These are phyloP conservation scores for Termitomyces sp. DNA, from an alignment of 768 basidiomycete species.

Conservation along the genomic window DNA sequence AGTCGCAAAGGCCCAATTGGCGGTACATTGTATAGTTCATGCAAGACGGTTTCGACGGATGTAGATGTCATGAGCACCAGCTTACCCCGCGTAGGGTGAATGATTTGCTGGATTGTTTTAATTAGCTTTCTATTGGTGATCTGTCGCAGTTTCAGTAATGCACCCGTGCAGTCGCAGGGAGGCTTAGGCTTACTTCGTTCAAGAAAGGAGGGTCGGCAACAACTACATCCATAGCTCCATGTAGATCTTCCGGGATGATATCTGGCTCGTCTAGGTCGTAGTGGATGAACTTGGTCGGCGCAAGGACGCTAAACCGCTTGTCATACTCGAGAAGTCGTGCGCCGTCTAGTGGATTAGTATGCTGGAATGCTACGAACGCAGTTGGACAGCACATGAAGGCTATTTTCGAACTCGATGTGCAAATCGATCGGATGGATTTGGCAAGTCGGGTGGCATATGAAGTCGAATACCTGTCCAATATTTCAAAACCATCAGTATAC, in stretches of 20 bases:
- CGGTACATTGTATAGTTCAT: constrained; percentile 30
- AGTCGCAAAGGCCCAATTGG: constrained; percentile 36
- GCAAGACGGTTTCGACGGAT: constrained; percentile 31
- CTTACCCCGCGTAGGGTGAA: constrained; percentile 34
- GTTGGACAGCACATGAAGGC: constrained; percentile 48
- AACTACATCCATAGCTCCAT: constrained; percentile 32
- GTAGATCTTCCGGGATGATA: constrained; percentile 30
- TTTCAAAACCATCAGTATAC: background rate
- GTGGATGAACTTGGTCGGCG: constrained; percentile 35
- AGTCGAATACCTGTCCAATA: constrained; percentile 36
- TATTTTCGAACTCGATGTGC: constrained; percentile 29
- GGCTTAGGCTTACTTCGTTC: constrained; percentile 33
- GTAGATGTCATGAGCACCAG: constrained; percentile 39
- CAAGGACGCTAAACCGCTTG: constrained; percentile 37
- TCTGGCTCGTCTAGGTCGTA: constrained; percentile 46
- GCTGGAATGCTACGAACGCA: constrained; percentile 45
- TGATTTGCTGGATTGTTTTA: constrained; percentile 35
- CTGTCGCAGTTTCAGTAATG: constrained; percentile 20
- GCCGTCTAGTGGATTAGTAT: constrained; percentile 28
- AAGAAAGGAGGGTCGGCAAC: constrained; percentile 46
- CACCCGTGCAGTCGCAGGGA: constrained; percentile 2
- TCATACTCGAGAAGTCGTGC: constrained; percentile 41
- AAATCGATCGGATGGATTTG: constrained; percentile 27
- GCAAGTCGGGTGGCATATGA: constrained; percentile 37
- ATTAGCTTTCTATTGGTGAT: constrained; percentile 37